These are phyloP conservation scores for Penicillium crystallinum DNA, from an alignment of 495 filamentous ascomycete species.

Conservation along the genomic window DNA sequence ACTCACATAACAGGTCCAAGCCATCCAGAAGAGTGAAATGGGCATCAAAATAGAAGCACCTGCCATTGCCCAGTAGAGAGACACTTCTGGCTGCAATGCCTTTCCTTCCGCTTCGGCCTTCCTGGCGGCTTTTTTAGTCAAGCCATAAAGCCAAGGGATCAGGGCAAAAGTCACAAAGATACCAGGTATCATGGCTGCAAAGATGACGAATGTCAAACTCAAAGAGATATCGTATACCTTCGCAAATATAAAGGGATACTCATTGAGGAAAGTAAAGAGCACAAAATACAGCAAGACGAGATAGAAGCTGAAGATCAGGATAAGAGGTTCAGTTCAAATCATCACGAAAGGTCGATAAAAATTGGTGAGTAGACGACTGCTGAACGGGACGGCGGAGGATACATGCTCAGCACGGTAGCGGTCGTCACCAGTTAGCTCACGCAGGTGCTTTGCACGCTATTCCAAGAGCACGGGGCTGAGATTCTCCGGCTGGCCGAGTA, in stretches of 20 bases:
- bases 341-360: background rate
- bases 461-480: conserved; percentile 42
- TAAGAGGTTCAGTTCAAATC: conserved; percentile 1
- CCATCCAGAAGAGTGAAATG: conserved; percentile 55
- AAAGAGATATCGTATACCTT: background rate
- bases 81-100: conserved; percentile 1
- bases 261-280: conserved; percentile 9
- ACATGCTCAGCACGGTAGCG: background rate
- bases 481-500: conserved; percentile 43
- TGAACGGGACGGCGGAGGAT: background rate
- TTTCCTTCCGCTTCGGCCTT: background rate
- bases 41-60: conserved; percentile 23
- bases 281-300: conserved; percentile 8
- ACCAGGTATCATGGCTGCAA: background rate
- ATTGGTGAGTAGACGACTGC: background rate
- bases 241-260: conserved; percentile 7
- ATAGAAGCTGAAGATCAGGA: conserved; percentile 7
- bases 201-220: background rate
- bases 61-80: conserved; percentile 3
- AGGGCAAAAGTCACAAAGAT: background rate
- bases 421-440: conserved; percentile 6
- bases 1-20: conserved; percentile 41
- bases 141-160: background rate
- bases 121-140: background rate
- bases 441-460: conserved; percentile 41